These are phyloP conservation scores for Clavaria fumosa DNA, from an alignment of 768 basidiomycete genomes.

Conservation along the genomic window DNA sequence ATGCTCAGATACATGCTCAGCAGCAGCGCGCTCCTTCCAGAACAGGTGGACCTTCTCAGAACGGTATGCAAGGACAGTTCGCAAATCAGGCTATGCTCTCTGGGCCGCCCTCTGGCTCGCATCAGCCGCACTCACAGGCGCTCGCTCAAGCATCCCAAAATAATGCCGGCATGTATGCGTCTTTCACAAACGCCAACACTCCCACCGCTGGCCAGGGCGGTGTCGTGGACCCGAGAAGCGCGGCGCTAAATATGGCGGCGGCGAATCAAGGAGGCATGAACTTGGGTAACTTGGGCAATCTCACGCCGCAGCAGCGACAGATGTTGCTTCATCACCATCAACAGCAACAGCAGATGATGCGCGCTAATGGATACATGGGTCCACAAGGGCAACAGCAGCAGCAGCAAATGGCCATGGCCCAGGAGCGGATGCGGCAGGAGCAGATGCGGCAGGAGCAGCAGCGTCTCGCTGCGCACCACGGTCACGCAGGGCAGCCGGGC, in stretches of 20 bases:
- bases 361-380: slow-evolving; percentile 13
- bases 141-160: slow-evolving; percentile 5
- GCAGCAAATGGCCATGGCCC: slow-evolving; percentile 11
- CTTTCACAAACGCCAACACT: no score
- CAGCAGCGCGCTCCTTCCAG: slow-evolving; percentile 7
- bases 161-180: no score
- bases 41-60: slow-evolving; percentile 8
- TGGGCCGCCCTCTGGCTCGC: slow-evolving; percentile 12
- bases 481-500: slow-evolving; percentile 20
- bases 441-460: no score
- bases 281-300: slow-evolving; percentile 15
- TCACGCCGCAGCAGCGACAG: slow-evolving; percentile 29
- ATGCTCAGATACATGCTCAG: no score
- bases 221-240: slow-evolving; percentile 14
- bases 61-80: slow-evolving; percentile 11
- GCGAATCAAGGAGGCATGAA: slow-evolving; percentile 18
- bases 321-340: slow-evolving; percentile 27
- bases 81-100: slow-evolving; percentile 10
- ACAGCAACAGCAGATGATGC: slow-evolving; percentile 14
- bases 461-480: slow-evolving; percentile 27
- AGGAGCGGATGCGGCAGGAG: slow-evolving; percentile 22
- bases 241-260: slow-evolving; percentile 16
- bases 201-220: no score
- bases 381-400: slow-evolving; percentile 11
- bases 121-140: background rate